Evolutionary conservation across 441 rosid species (phyloP).

Genomic region (Mallotus japonicus): DNA sequence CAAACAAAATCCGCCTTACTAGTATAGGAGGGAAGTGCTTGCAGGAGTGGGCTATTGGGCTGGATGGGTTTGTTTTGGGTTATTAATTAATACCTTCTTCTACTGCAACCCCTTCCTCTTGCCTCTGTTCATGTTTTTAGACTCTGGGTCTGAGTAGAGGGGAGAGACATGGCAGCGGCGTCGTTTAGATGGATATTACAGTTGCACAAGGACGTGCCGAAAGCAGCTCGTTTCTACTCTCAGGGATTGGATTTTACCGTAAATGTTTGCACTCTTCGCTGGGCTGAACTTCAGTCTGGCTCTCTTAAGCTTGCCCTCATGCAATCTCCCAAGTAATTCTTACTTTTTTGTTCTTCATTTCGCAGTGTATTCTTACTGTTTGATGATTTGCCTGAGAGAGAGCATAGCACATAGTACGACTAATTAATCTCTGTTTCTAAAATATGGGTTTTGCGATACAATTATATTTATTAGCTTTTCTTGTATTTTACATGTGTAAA

Average conservation of each 20-base stretch:
- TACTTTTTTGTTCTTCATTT: background rate
- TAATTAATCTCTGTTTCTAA: background rate
- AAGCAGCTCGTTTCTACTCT: constrained; percentile 78
- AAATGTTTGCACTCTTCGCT: constrained; percentile 72
- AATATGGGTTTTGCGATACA: background rate
- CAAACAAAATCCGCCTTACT: too few species aligned
- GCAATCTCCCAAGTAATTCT: constrained; percentile 61
- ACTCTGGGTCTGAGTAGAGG: background rate
- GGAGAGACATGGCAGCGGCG: constrained; percentile 47
- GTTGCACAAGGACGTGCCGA: constrained; percentile 89
- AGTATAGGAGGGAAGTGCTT: too few species aligned
- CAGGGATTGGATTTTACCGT: constrained; percentile 77
- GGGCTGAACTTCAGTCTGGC: constrained; percentile 87
- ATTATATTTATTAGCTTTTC: background rate
- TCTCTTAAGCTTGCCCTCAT: constrained; percentile 71
- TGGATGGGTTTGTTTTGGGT: too few species aligned
- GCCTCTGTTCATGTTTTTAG: too few species aligned
- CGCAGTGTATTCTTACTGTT: constrained; percentile 28
- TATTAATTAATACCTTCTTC: too few species aligned
- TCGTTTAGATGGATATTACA: constrained; percentile 86
- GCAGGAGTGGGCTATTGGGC: too few species aligned
- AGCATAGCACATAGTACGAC: background rate
- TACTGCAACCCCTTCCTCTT: too few species aligned
- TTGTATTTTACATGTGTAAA: background rate
- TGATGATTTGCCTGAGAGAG: constrained; percentile 33